Evolutionary conservation across 306 rosid species (phyloP), one percentile per base, ranked within the genome.

Genomic region (Ceratonia siliqua): DNA sequence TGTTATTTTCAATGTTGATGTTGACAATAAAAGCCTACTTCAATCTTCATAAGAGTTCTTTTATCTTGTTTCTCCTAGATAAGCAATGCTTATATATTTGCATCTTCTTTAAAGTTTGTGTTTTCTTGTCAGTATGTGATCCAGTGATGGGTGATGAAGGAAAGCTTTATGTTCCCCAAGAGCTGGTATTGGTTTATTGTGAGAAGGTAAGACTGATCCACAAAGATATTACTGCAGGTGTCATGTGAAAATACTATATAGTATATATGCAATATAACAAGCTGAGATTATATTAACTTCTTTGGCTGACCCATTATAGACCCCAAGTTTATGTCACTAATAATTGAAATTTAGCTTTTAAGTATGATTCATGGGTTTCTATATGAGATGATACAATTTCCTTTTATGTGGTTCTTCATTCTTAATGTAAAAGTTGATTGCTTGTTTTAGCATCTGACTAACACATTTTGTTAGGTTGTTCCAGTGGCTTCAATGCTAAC

Each of bases 81-180:
- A 59, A 20, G 17, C 55, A 28, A 42, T 50, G 13, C 54, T 15
- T 21, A 54, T 48, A 46, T 13, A 45, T 68, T 53, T 79, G 45
- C 43, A 50, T 76, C 73, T 70, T 82, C 35, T 72, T 71, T 63
- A 5, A 81, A 68, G 32, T 28, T 55, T 67, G 68, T 49, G 17
- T 56, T 76, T 39, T 42, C 39, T 68, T 59, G 79, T 67, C 73
- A 94, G 99, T 94, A 24, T 93, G 98, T 82, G 98, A 93, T 93
- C 98, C 96, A 53, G 98, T 93, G 79, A 73, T 91, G 97, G 98
- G 98, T 70, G 98, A 91, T 73, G 92, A 93, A 85, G 98, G 98
- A 73, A 93, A 87, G 87, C 89, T 93, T 32, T 93, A 92, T 82
- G 95, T 94, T 70, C 96, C 99, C 56, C 68, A 53, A 78, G 96